Base-by-base conservation (phyloP, 768 basidiomycete species). In the Mycena epipterygia region DNA sequence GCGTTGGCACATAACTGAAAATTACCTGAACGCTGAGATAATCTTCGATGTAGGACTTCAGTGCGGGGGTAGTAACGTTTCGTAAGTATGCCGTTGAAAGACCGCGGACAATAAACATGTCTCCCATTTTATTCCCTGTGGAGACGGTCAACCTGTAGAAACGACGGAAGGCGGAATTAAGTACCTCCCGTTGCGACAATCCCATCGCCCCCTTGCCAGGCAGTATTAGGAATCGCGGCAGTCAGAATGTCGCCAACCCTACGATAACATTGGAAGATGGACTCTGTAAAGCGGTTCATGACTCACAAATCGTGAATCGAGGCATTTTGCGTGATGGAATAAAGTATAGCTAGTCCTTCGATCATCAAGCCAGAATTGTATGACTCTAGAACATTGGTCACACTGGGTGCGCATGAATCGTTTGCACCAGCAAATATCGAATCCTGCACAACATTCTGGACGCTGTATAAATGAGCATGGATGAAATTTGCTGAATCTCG, bases 341-440 rank as follows among this genome's bases (percentile, higher is more conserved):
- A 56, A 39, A 73, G 63, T 25, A 64, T 68, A 27, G 71, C 48
- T 19, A 72, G n/a, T 30, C 67, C 71, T 29, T 73, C 71, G 32
- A 69, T 68, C 67, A 53, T 59, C 0, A 73, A 5, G 19, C 42
- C 42, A 5, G 21, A 5, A n/a, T 44, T 44, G 4, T 41, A 41
- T 6, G 42, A 11, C 4, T 5, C 21, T 44, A n/a, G 21, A 5
- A 21, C 21, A 5, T n/a, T n/a, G 42, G n/a, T n/a, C 5, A 5
- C 6, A 44, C 5, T n/a, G 42, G n/a, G n/a, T n/a, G n/a, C n/a
- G 21, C 42, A n/a, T 21, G 21, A 5, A 21, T 5, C n/a, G 21
- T 21, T 21, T 6, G 42, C 19, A 11, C 4, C 5, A 44, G 42
- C 21, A 44, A n/a, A 19, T 44, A 44, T 44, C 21, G 21, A 19